Evolutionary conservation across 306 rosid genomes (phyloP), one percentile per base, ranked within the genome.

Genomic region (Pyrus bretschneideri): DNA sequence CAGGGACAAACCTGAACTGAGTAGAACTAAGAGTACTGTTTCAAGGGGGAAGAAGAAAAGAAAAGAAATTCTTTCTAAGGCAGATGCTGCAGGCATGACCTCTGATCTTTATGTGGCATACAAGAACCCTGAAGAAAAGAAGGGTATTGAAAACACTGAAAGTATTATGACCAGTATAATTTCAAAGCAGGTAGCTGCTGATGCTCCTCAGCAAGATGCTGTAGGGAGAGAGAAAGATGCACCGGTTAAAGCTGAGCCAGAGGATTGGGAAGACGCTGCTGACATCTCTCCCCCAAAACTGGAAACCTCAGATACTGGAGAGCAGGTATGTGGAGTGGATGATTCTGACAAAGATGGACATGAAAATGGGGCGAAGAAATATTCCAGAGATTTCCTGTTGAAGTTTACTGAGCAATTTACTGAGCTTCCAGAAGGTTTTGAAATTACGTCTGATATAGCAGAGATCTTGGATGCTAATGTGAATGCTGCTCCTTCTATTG

Each of bases 221-320:
- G 40, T 44, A 2, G 67, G 62, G 31, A 64, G 73, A 30, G 89
- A 87, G 66, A 79, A 82, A 33, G 81, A 67, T 78, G 85, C 75
- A 4, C 84, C 54, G 68, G 74, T 23, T 76, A 93, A 92, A 87
- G 80, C 76, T 21, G 98, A 95, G 80, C 97, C 91, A 13, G 97
- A 93, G 66, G 93, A 93, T 77, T 96, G 99, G 99, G 99, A 96
- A 90, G 98, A 92, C 80, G 98, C 93, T 23, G 96, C 96, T 66
- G 97, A 96, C 78, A 78, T 90, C 73, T 88, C 97, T 38, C 80
- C 91, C 18, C 89, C 97, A 19, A 87, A 93, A 76, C 72, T 93
- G 76, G 91, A 89, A 76, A 81, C 82, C 77, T 59, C 77, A 27
- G 86, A 81, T 73, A 73, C 74, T 80, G 81, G 82, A 59, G 85